A percentile compares a stretch with the other conserved stretches of the same genome.
These are phyloP conservation scores for Ogataea neopini DNA, from an alignment of 805 yeast species.

Conservation along the genomic window DNA sequence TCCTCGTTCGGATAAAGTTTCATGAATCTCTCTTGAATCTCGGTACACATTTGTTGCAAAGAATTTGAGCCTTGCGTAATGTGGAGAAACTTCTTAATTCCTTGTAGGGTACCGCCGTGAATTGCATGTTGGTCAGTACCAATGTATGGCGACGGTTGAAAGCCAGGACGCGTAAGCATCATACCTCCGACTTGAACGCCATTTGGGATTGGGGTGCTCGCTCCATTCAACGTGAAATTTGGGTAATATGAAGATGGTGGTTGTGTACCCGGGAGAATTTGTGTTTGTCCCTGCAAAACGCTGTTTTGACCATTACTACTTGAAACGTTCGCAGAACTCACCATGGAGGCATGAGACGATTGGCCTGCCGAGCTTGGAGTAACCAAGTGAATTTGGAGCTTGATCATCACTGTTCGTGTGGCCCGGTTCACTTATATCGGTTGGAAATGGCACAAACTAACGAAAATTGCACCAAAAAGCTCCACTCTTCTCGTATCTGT, in stretches of 20 bases:
- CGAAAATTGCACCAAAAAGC: not conserved
- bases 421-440: not conserved
- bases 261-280: slow-evolving; percentile 7
- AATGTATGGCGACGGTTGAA: slow-evolving; percentile 20
- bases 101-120: slow-evolving; percentile 1
- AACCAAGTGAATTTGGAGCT: slow-evolving; percentile 30
- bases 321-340: slow-evolving; percentile 2
- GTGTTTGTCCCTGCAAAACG: slow-evolving; percentile 10
- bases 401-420: slow-evolving; percentile 22
- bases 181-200: slow-evolving; percentile 11
- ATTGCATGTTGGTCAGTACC: not conserved
- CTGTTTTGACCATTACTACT: slow-evolving; percentile 9
- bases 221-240: slow-evolving; percentile 23
- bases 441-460: not conserved
- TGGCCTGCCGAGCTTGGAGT: slow-evolving; percentile 27
- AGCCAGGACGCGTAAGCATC: slow-evolving; percentile 8
- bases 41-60: slow-evolving; percentile 51
- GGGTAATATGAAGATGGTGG: slow-evolving; percentile 15
- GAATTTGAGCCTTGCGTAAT: slow-evolving; percentile 52
- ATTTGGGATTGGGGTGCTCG: slow-evolving; percentile 30
- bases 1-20: slow-evolving; percentile 67
- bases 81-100: slow-evolving; percentile 56
- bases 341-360: not conserved
- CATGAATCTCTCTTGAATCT: slow-evolving; percentile 53
- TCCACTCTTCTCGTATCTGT: not conserved